These are phyloP conservation scores for Rhinocladiella similis DNA, from an alignment of 2,329 filamentous ascomycete genomes.

Conservation along the genomic window DNA sequence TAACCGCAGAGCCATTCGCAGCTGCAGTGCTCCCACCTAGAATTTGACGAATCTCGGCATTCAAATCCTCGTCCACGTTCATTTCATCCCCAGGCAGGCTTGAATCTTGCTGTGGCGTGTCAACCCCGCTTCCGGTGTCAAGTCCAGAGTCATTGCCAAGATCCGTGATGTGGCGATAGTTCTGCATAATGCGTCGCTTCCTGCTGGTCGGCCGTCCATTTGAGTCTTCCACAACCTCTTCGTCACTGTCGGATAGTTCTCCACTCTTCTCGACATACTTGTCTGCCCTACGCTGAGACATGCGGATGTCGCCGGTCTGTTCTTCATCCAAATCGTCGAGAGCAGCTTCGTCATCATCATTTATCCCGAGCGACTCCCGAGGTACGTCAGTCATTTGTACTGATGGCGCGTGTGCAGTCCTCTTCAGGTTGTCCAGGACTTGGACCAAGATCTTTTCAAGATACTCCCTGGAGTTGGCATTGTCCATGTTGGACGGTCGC, in stretches of 20 bases:
- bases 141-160: conserved; percentile 52
- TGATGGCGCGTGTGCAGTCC: conserved; percentile 62
- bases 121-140: conserved; percentile 49
- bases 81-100: conserved; percentile 46
- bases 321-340: conserved; percentile 77
- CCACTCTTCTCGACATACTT: conserved; percentile 73
- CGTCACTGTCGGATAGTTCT: conserved; percentile 84
- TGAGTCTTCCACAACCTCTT: conserved; percentile 72
- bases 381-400: conserved; percentile 67
- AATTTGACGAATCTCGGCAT: conserved; percentile 19
- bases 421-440: conserved; percentile 66
- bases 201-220: conserved; percentile 81
- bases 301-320: conserved; percentile 77
- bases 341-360: conserved; percentile 65
- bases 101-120: conserved; percentile 45
- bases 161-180: conserved; percentile 69
- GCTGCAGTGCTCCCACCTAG: conserved; percentile 11
- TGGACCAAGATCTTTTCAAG: conserved; percentile 66
- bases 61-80: conserved; percentile 35
- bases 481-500: conserved; percentile 71
- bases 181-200: conserved; percentile 81
- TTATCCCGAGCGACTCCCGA: conserved; percentile 56
- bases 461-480: conserved; percentile 68
- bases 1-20: conserved; percentile 19
- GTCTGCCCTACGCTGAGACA: conserved; percentile 80